Percentiles rank a stretch among this genome's conserved stretches.
Conservation (phyloP, 805 yeast species). For the Pichia membranifaciens region DNA sequence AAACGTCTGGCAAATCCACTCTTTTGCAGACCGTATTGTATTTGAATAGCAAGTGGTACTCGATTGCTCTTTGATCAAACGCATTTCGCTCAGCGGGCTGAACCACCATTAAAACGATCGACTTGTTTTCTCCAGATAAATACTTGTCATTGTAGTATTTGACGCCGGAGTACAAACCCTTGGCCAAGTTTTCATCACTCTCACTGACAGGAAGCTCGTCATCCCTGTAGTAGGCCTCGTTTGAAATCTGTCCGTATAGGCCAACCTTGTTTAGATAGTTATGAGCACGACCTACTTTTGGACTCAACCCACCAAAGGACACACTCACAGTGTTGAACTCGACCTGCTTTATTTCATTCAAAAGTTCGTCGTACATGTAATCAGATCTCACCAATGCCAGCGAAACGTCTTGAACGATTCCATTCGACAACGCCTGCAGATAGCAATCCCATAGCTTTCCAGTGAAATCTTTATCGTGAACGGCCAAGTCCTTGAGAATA, state of each 20-base stretch:
- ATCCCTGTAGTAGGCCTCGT: conserved; percentile 39
- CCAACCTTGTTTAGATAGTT: conserved; percentile 55
- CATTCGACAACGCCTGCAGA: conserved; percentile 39
- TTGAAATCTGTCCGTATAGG: conserved; percentile 39
- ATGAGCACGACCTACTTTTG: conserved; percentile 76
- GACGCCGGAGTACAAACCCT: conserved; percentile 65
- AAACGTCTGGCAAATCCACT: conserved; percentile 57
- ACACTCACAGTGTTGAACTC: conserved; percentile 96
- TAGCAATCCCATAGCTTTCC: conserved; percentile 67
- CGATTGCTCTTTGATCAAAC: conserved; percentile 85
- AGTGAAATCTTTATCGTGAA: conserved; percentile 70
- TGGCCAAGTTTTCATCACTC: conserved; percentile 56
- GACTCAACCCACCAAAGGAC: conserved; percentile 86
- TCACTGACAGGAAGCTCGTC: conserved; percentile 56
- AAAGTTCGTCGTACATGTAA: conserved; percentile 58
- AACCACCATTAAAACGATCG: conserved; percentile 67
- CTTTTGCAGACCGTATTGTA: conserved; percentile 60
- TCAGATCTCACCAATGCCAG: conserved; percentile 89
- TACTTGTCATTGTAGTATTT: conserved; percentile 40
- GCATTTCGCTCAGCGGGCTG: conserved; percentile 85
- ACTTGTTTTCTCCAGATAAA: conserved; percentile 26
- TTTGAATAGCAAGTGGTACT: conserved; percentile 54
- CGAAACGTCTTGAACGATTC: conserved; percentile 59
- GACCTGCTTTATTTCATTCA: conserved; percentile 75
- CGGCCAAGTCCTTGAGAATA: conserved; percentile 49